phyloP scores from a whole-genome alignment of 352 stramenopile species.

The Phytophthora idaei region DNA sequence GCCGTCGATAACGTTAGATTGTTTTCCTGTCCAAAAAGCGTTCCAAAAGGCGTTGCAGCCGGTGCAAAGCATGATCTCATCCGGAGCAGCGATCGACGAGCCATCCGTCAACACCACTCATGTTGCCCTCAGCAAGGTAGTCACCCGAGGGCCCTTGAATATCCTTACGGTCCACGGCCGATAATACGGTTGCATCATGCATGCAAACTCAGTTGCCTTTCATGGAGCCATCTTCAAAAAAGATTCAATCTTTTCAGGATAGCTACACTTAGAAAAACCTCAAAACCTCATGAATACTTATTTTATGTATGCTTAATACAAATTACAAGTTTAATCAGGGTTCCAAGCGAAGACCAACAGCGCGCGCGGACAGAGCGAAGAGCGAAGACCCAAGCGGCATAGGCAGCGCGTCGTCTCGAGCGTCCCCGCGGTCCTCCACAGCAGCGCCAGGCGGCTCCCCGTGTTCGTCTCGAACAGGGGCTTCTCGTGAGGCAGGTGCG shows the following conservation, averaged over 20 bases:
- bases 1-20: too few species aligned
- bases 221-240: constrained; percentile 1
- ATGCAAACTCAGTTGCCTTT: neutral
- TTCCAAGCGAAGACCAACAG: constrained; percentile 36
- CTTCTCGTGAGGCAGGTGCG: constrained; percentile 18
- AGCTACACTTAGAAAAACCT: neutral
- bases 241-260: neutral
- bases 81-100: too few species aligned
- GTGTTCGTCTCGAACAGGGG: constrained; percentile 18
- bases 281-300: neutral
- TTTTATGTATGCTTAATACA: constrained; percentile 6
- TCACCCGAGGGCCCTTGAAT: too few species aligned
- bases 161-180: too few species aligned
- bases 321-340: constrained; percentile 34
- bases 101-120: too few species aligned
- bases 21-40: too few species aligned
- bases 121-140: too few species aligned
- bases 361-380: constrained; percentile 32
- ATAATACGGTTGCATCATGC: too few species aligned
- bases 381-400: constrained; percentile 38
- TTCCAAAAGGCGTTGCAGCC: too few species aligned
- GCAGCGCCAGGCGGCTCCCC: constrained; percentile 13
- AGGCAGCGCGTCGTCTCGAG: constrained; percentile 33
- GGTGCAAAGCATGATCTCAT: too few species aligned
- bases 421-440: constrained; percentile 20